Percentiles rank a stretch among this genome's conserved stretches.
These are phyloP conservation scores for Blastocystis hominis DNA, from an alignment of 352 stramenopile genomes.

Conservation along the genomic window DNA sequence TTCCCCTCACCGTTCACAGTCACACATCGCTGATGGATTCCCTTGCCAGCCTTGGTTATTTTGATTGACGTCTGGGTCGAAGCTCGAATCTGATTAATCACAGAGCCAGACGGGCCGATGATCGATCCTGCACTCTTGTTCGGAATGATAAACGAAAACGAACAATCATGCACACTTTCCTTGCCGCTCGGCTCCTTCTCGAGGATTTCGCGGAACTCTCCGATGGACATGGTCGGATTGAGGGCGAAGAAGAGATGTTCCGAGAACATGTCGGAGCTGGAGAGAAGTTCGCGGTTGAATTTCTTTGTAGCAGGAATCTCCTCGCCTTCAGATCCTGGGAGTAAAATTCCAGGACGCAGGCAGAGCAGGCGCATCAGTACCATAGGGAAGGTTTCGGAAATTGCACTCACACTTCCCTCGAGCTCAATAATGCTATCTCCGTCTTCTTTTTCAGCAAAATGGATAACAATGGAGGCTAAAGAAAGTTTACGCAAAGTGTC, in stretches of 20 bases:
- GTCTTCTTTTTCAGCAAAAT: neutral
- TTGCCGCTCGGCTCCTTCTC: neutral
- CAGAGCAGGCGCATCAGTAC: neutral
- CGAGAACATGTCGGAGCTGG: neutral
- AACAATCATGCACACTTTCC: neutral
- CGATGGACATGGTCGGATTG: neutral
- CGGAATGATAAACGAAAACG: neutral
- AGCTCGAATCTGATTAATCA: slow-evolving; percentile 10
- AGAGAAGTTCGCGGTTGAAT: neutral
- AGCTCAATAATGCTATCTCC: neutral
- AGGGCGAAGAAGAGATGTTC: neutral
- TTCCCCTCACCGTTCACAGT: neutral
- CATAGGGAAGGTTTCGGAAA: slow-evolving; percentile 14
- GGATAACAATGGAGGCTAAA: neutral
- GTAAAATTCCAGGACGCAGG: neutral
- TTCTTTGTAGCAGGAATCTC: neutral
- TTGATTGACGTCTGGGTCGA: neutral
- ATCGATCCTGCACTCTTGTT: slow-evolving; percentile 16
- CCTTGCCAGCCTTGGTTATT: neutral
- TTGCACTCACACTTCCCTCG: neutral
- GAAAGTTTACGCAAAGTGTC: slow-evolving; percentile 1
- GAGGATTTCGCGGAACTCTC: neutral
- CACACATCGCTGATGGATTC: slow-evolving; percentile 3
- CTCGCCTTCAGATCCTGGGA: neutral
- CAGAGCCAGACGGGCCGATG: neutral